Evolutionary conservation across 371 early-diverging fungal genomes (phyloP).

Genomic region (Polyrhizophydium stewartii): DNA sequence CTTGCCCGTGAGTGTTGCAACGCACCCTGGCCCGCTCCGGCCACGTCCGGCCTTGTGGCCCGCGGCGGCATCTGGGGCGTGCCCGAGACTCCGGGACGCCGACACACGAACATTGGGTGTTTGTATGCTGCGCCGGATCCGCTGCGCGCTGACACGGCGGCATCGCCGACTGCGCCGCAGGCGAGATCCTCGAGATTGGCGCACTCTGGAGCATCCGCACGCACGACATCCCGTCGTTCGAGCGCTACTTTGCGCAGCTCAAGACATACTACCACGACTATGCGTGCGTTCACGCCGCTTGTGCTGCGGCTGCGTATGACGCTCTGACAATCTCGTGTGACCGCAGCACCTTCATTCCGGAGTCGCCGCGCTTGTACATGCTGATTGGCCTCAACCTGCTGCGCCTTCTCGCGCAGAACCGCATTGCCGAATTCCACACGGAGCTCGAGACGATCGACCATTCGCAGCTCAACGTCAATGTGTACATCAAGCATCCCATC

Average conservation of each 20-base stretch:
- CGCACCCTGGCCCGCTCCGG: no score
- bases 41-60: no score
- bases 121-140: no score
- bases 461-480: conserved; percentile 72
- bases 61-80: no score
- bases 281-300: conserved; percentile 41
- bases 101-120: neutral
- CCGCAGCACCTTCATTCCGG: conserved; percentile 49
- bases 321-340: neutral
- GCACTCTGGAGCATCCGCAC: conserved; percentile 81
- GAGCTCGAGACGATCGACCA: conserved; percentile 85
- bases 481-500: conserved; percentile 85
- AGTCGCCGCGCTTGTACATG: conserved; percentile 79
- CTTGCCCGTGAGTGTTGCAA: conserved; percentile 67
- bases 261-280: conserved; percentile 84
- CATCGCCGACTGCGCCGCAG: conserved; percentile 31
- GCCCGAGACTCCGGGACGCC: neutral
- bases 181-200: conserved; percentile 88
- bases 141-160: neutral
- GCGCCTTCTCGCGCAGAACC: conserved; percentile 86
- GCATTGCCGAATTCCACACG: conserved; percentile 93
- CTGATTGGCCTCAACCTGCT: conserved; percentile 89
- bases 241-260: conserved; percentile 92
- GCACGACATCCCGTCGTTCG: conserved; percentile 85
- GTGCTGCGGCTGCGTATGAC: neutral